Conservation (phyloP, 345 rosid species). For the Melaleuca quinquenervia region DNA sequence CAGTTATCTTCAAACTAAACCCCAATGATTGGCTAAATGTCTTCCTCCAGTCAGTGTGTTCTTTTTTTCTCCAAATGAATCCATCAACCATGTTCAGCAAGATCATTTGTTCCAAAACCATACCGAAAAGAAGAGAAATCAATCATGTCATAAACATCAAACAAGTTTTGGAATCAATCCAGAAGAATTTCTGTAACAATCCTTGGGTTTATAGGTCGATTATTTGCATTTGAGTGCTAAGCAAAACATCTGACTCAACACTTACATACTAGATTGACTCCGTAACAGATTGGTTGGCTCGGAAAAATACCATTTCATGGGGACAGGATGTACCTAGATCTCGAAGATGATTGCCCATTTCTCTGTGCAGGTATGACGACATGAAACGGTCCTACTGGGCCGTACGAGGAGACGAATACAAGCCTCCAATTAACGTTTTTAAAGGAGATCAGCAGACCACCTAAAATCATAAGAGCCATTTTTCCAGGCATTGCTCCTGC, state of each 20-base stretch:
- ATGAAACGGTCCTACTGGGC: neutral
- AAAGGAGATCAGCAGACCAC: neutral
- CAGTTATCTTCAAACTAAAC: neutral
- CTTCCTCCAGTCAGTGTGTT: neutral
- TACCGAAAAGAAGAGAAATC: too few relatives aligned
- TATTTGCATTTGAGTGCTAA: neutral
- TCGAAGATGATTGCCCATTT: neutral
- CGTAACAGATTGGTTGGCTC: neutral
- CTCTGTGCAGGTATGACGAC: fast-evolving
- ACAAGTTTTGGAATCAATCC: neutral
- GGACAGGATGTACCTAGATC: neutral
- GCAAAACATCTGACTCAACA: neutral
- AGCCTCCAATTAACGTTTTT: neutral
- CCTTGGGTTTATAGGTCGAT: neutral
- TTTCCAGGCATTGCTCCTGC: neutral
- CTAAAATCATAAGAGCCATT: neutral
- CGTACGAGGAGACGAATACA: neutral
- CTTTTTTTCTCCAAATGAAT: neutral
- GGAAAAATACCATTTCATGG: neutral
- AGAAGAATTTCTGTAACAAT: neutral
- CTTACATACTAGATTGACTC: neutral
- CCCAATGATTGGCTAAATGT: neutral
- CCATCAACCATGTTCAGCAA: too few relatives aligned
- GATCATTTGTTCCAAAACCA: too few relatives aligned
- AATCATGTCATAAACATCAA: neutral